phyloP scores from a whole-genome alignment of 164 flowering plant species.

The Piper longum region DNA sequence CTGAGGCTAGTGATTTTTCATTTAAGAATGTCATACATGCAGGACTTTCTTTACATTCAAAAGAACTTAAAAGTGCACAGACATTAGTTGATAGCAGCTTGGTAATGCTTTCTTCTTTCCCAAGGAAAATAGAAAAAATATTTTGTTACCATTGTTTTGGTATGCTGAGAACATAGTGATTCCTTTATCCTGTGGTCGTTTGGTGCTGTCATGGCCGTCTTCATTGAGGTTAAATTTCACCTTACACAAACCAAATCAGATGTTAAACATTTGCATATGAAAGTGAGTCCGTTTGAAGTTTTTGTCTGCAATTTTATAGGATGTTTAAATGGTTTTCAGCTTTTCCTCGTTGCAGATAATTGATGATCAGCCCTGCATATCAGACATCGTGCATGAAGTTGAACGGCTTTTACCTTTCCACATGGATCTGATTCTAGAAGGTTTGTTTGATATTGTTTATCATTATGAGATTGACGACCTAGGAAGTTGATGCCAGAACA shows the following conservation, averaged over 20 bases:
- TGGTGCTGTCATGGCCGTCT: background rate
- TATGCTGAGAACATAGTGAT: no score
- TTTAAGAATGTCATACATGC: conserved; percentile 34
- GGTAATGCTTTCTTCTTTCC: no score
- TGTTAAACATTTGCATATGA: no score
- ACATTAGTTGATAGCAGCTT: conserved; percentile 60
- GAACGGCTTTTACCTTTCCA: conserved; percentile 69
- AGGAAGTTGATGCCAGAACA: background rate
- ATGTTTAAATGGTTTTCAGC: conserved; percentile 1
- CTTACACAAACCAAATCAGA: background rate
- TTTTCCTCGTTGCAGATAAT: conserved; percentile 25
- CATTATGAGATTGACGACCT: background rate
- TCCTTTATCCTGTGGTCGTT: background rate
- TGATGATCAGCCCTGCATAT: conserved; percentile 33
- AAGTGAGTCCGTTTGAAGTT: background rate
- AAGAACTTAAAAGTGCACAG: conserved; percentile 47
- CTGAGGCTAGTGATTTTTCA: conserved; percentile 21
- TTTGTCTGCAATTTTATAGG: background rate
- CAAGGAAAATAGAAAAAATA: no score
- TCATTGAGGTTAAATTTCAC: background rate
- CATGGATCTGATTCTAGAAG: conserved; percentile 38
- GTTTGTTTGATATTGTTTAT: conserved; percentile 17
- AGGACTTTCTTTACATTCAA: conserved; percentile 42
- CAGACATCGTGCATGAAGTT: conserved; percentile 59
- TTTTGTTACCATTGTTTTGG: no score